phyloP scores from a whole-genome alignment of 176 grass and related monocot genomes.

The Lolium multiflorum region DNA sequence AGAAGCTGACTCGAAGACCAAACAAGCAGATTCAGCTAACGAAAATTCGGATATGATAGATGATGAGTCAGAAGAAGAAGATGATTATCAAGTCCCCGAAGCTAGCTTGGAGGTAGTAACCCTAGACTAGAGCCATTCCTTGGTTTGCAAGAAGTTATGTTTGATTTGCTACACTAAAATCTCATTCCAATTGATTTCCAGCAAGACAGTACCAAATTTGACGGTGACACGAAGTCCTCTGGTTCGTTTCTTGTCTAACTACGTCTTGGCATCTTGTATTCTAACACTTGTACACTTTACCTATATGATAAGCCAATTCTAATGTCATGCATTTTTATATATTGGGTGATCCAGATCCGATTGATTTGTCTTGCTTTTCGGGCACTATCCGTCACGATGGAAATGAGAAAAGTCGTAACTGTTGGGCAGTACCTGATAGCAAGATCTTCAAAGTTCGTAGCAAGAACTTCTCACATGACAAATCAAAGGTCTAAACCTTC shows the following conservation, averaged over 20 bases:
- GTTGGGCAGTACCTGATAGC: constrained; percentile 80
- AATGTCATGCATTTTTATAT: constrained; percentile 27
- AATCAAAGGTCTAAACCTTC: constrained; percentile 76
- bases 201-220: constrained; percentile 55
- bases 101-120: constrained; percentile 60
- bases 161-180: constrained; percentile 38
- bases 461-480: constrained; percentile 82
- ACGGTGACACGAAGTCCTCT: constrained; percentile 59
- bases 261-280: constrained; percentile 39
- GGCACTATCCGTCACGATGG: constrained; percentile 70
- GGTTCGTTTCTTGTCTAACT: constrained; percentile 46
- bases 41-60: constrained; percentile 62
- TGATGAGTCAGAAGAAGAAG: constrained; percentile 93
- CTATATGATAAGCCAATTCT: constrained; percentile 32
- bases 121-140: constrained; percentile 20
- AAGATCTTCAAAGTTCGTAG: constrained; percentile 96
- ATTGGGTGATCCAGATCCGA: constrained; percentile 54
- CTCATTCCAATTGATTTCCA: constrained; percentile 48
- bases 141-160: constrained; percentile 25
- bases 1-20: constrained; percentile 40
- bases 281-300: constrained; percentile 28
- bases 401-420: constrained; percentile 81
- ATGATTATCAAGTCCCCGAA: constrained; percentile 79
- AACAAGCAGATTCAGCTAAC: constrained; percentile 45
- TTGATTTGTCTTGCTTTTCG: constrained; percentile 84